Percentiles rank a stretch among this genome's conserved stretches.
Conservation (phyloP, 202 grass and related monocot species). For the Cymbopogon flexuosus region DNA sequence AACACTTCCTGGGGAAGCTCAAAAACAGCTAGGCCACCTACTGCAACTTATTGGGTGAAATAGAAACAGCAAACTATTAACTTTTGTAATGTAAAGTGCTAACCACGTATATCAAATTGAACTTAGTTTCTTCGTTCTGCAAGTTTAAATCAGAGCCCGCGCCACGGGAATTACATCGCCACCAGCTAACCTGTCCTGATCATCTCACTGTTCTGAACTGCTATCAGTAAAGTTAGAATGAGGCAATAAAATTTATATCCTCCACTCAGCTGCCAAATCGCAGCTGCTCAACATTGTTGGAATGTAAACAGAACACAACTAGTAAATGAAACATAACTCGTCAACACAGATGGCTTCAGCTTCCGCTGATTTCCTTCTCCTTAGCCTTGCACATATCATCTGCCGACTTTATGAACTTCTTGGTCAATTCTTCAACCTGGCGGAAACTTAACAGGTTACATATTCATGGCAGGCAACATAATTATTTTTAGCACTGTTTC, state of each 20-base stretch:
- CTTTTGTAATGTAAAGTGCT: too few species aligned
- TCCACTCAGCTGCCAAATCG: not conserved
- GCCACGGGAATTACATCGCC: not conserved
- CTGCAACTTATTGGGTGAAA: too few species aligned
- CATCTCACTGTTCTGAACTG: slow-evolving; percentile 17
- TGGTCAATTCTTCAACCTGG: slow-evolving; percentile 85
- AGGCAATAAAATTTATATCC: not conserved
- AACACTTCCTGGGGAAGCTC: not conserved
- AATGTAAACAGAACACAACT: not conserved
- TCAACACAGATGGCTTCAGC: slow-evolving; percentile 22
- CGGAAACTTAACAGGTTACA: slow-evolving; percentile 16
- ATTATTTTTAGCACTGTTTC: not conserved
- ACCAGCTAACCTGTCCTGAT: not conserved
- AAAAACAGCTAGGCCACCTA: too few species aligned
- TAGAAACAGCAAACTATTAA: too few species aligned
- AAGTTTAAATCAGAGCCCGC: not conserved
- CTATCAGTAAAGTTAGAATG: slow-evolving; percentile 19
- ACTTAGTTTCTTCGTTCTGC: not conserved
- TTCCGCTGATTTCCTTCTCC: slow-evolving; percentile 91
- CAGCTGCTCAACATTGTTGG: slow-evolving; percentile 8
- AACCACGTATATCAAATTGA: not conserved
- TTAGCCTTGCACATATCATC: slow-evolving; percentile 99
- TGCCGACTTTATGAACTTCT: slow-evolving; percentile 79
- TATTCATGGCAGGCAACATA: not conserved
- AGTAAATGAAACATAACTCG: not conserved